A percentile compares a stretch with the other conserved stretches of the same genome.
Conservation (phyloP, 768 basidiomycete genomes). For the Phallus indusiatus region DNA sequence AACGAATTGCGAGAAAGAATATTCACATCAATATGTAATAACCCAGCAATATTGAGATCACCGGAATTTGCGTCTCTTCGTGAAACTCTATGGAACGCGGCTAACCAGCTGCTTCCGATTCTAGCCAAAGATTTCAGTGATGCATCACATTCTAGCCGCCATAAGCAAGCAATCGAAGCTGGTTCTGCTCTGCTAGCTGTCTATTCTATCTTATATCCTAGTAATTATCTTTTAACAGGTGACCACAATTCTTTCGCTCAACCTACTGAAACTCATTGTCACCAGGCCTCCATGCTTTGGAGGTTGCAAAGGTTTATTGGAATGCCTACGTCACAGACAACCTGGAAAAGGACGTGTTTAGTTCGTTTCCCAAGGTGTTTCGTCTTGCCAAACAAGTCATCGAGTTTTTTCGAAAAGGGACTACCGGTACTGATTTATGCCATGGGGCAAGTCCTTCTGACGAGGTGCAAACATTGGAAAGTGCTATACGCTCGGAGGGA, state of each 20-base stretch:
- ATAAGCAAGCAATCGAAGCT: constrained; percentile 37
- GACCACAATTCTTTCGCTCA: background rate
- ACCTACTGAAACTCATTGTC: background rate
- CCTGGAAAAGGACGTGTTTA: background rate
- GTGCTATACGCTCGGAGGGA: background rate
- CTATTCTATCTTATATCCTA: constrained; percentile 63
- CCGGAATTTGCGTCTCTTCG: constrained; percentile 27
- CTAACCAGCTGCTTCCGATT: constrained; percentile 46
- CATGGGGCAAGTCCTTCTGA: background rate
- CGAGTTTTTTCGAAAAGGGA: background rate
- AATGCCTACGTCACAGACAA: constrained; percentile 39
- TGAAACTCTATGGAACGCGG: constrained; percentile 27
- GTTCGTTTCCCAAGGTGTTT: background rate
- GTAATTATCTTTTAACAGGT: constrained; percentile 80
- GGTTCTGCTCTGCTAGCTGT: constrained; percentile 55
- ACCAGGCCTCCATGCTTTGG: constrained; percentile 65
- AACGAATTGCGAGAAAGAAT: constrained; percentile 28
- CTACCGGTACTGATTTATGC: background rate
- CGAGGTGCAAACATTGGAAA: background rate
- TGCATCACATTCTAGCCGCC: constrained; percentile 59
- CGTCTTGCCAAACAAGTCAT: background rate
- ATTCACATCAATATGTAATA: constrained; percentile 21
- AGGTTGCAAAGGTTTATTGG: constrained; percentile 72
- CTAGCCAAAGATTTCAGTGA: constrained; percentile 58
- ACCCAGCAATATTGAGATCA: constrained; percentile 19